These are phyloP conservation scores for Aureococcus anophagefferens DNA, from an alignment of 108 stramenopile genomes.

Conservation along the genomic window DNA sequence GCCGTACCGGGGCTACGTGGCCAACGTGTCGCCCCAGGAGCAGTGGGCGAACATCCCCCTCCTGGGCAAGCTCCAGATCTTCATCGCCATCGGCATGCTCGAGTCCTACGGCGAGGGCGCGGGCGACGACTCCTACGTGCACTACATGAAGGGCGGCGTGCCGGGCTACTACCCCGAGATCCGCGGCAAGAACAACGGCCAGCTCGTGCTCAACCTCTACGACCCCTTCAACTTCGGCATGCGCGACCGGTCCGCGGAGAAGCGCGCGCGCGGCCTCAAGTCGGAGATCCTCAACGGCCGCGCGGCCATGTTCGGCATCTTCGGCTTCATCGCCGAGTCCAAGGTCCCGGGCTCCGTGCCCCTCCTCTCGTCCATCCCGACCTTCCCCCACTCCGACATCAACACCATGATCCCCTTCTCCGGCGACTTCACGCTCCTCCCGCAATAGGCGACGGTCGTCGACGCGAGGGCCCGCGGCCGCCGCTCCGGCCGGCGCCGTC, in stretches of 20 bases:
- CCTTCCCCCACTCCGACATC: neutral
- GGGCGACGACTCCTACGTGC: neutral
- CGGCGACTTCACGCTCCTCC: too few relatives aligned
- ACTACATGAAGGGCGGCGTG: neutral
- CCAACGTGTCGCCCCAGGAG: neutral
- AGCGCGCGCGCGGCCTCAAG: conserved; percentile 50
- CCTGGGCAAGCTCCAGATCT: neutral
- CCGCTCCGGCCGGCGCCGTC: too few relatives aligned
- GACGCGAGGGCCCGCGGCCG: too few relatives aligned
- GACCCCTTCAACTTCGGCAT: neutral
- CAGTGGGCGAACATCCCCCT: neutral
- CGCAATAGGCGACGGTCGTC: too few relatives aligned
- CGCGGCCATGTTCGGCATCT: conserved; percentile 62
- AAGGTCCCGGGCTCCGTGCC: conserved; percentile 59
- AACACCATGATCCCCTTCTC: too few relatives aligned
- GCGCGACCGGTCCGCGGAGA: conserved; percentile 41
- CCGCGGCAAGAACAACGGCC: neutral
- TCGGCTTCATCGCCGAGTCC: conserved; percentile 59
- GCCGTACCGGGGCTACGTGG: neutral
- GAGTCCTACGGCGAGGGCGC: conserved; percentile 1
- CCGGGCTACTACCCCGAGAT: neutral
- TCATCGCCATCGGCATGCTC: neutral
- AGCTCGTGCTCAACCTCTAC: neutral
- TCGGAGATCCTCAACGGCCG: conserved; percentile 65
- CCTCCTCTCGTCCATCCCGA: conserved; percentile 37